Evolutionary conservation across 2,329 filamentous ascomycete species (phyloP).

Genomic region (Coniochaeta sp.): DNA sequence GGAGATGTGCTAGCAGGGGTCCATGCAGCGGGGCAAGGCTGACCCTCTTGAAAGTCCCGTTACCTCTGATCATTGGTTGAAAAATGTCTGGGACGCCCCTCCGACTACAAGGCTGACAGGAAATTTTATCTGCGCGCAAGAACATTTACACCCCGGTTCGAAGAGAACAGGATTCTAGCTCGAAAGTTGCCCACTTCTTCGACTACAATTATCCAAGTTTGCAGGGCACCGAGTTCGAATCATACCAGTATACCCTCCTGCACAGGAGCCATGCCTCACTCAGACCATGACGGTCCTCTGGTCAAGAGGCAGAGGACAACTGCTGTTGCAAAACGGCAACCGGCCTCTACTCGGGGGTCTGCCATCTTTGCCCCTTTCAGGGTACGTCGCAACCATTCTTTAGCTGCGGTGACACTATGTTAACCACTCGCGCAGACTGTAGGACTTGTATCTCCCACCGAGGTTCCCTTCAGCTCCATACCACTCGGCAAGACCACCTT

Average conservation of each 20-base stretch:
- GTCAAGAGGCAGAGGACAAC: slow-evolving; percentile 25
- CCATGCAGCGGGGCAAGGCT: not conserved
- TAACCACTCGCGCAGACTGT: slow-evolving; percentile 57
- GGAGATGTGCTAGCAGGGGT: too few relatives aligned
- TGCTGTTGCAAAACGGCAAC: not conserved
- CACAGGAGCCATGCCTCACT: slow-evolving; percentile 42
- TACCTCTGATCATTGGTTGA: not conserved
- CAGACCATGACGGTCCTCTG: slow-evolving; percentile 40
- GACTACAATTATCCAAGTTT: too few relatives aligned
- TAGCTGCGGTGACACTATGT: not conserved
- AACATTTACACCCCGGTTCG: not conserved
- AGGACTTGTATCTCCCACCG: slow-evolving; percentile 84
- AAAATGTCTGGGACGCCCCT: not conserved
- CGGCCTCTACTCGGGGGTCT: slow-evolving; percentile 41
- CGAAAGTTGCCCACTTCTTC: too few relatives aligned
- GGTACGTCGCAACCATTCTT: slow-evolving; percentile 43
- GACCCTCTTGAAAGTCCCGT: too few relatives aligned
- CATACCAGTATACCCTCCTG: not conserved
- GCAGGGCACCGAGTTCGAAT: not conserved
- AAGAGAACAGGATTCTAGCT: slow-evolving; percentile 1
- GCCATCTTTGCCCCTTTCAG: slow-evolving; percentile 90
- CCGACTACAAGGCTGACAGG: slow-evolving; percentile 1
- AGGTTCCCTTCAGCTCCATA: slow-evolving; percentile 82
- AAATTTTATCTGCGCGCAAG: not conserved
- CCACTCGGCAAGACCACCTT: slow-evolving; percentile 91